Base-by-base conservation (phyloP, 1,139 yeast genomes). In the Kluyveromyces sp. region DNA sequence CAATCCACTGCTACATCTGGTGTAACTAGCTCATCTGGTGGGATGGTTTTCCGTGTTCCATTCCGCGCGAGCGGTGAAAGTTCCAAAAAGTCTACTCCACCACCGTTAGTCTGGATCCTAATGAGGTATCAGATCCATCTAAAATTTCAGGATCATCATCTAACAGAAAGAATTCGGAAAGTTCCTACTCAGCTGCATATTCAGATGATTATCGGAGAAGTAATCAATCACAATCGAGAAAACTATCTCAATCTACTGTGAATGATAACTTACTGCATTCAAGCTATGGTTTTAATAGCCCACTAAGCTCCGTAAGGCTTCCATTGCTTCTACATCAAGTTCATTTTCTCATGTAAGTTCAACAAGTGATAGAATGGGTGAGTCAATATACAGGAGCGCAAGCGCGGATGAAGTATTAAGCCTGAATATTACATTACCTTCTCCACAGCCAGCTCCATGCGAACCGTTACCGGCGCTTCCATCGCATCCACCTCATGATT, bases 11-110 rank as follows among this genome's bases (percentile, higher is more conserved):
- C 43, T 27, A 26, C 37, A 21, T 27, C 41, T 7, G 44, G 41
- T 3, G 52, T 57, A 4, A 58, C 65, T 1, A 60, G 64, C 36
- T 61, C 66, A 1, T 50, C 58, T 5, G 55, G 56, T 31, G 66
- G 67, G n/a, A 62, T 63, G 65, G 57, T 64, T 3, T 81, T 81
- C 58, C 69, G 88, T 57, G 69, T 78, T n/a, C 88, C 88, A 0
- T 81, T 81, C 55, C 83, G 79, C 54, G 81, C 79, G 28, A 61
- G 45, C 26, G 30, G 33, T 6, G 45, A 45, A 25, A 42, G 43
- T 15, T 34, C 41, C 7, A 41, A 42, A 34, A 31, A 28, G 55
- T 26, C 45, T 5, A 42, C 43, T 5, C 45, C 45, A 29, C 46
- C 46, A 8, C 42, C 45, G 39, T 41, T 4, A 35, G 25, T 7